Conservation (phyloP, 2,329 filamentous ascomycete species). For the Aureobasidium namibiae region DNA sequence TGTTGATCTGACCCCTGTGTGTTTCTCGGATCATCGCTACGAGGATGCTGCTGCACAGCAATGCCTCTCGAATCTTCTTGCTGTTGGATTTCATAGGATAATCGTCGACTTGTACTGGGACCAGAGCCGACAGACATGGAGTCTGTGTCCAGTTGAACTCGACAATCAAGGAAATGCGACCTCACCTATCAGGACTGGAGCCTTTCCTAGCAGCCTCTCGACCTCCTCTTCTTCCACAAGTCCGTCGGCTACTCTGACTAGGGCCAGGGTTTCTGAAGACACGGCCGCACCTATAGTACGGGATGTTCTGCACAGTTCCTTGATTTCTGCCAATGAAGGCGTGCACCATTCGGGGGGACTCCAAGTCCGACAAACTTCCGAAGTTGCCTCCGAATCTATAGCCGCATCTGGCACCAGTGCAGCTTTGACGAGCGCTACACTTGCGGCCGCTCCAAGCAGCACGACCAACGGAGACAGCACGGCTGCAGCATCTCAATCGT, state of each 20-base stretch:
- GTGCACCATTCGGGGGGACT: not conserved
- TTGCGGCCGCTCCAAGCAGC: not conserved
- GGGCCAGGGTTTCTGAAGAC: not conserved
- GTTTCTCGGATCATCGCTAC: slow-evolving; percentile 48
- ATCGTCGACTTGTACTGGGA: slow-evolving; percentile 60
- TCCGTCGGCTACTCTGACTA: not conserved
- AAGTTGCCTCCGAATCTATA: not conserved
- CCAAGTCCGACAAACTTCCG: slow-evolving; percentile 5
- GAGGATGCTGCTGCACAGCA: slow-evolving; percentile 41
- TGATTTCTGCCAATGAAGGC: not conserved
- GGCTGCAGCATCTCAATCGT: not conserved
- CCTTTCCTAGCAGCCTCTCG: slow-evolving; percentile 10
- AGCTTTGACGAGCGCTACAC: not conserved
- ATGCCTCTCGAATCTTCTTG: slow-evolving; percentile 57
- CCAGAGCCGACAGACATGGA: slow-evolving; percentile 44
- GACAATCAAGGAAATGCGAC: slow-evolving; percentile 14
- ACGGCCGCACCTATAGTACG: not conserved
- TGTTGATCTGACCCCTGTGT: slow-evolving; percentile 50
- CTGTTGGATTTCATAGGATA: slow-evolving; percentile 50
- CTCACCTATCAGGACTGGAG: slow-evolving; percentile 12
- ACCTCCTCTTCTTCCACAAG: slow-evolving; percentile 12
- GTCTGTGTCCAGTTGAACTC: slow-evolving; percentile 52
- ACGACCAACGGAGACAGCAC: not conserved
- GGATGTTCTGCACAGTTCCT: not conserved
- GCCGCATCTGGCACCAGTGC: not conserved